Percentiles rank a stretch among this genome's conserved stretches.
Evolutionary conservation across 805 yeast species (phyloP).

Genomic region (Sungouiozyma ichnusensis): DNA sequence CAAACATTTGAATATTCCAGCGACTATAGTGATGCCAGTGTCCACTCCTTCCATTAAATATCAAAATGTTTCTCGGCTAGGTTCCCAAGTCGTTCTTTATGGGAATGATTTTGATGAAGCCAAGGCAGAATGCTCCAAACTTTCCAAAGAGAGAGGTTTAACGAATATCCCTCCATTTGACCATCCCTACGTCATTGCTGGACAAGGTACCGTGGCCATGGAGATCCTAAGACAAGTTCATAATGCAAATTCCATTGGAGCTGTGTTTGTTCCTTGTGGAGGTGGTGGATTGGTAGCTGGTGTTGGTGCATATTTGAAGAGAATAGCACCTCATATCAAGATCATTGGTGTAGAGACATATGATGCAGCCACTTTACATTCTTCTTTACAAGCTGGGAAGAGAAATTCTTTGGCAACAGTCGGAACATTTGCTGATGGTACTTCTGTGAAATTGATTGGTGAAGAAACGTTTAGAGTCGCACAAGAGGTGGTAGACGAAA

Average conservation of each 20-base stretch:
- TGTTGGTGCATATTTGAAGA: slow-evolving; percentile 76
- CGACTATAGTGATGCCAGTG: slow-evolving; percentile 96
- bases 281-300: slow-evolving; percentile 97
- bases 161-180: slow-evolving; percentile 97
- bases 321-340: slow-evolving; percentile 96
- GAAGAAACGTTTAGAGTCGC: slow-evolving; percentile 83
- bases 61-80: slow-evolving; percentile 82
- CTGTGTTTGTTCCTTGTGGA: slow-evolving; percentile 88
- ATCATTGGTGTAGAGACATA: slow-evolving; percentile 91
- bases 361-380: slow-evolving; percentile 89
- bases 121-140: slow-evolving; percentile 73
- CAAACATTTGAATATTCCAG: slow-evolving; percentile 71
- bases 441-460: slow-evolving; percentile 87
- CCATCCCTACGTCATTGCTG: slow-evolving; percentile 96
- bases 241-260: slow-evolving; percentile 51
- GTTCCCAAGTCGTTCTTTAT: slow-evolving; percentile 83
- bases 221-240: slow-evolving; percentile 84
- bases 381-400: slow-evolving; percentile 47
- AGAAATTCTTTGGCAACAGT: slow-evolving; percentile 56
- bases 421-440: slow-evolving; percentile 97
- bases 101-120: slow-evolving; percentile 97
- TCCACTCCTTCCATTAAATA: slow-evolving; percentile 94
- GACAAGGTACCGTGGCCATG: slow-evolving; percentile 96
- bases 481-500: slow-evolving; percentile 74
- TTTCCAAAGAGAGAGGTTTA: slow-evolving; percentile 58